Base-by-base conservation (phyloP, 257 asterid species). In the Craterostigma plantagineum region DNA sequence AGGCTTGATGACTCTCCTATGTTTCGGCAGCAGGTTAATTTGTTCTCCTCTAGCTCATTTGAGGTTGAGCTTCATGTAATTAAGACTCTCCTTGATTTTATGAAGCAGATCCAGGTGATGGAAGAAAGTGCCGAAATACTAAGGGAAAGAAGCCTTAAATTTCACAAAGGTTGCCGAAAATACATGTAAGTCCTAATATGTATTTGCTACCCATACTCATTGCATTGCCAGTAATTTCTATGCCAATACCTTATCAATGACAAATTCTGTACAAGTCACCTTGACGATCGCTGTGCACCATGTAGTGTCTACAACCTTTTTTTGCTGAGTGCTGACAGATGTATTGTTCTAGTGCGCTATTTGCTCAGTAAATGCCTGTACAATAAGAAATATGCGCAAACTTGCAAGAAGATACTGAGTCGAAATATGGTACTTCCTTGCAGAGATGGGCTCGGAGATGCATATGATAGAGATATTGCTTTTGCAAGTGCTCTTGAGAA, bases 401-500 rank as follows among this genome's bases (percentile, higher is more conserved):
- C 30, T 15, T 18, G 18, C 33, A 54, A 11, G 16, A 30, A 27
- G 34, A 18, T 0, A 10, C 35, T 35, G 14, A 35, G 18, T 44
- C 46, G 14, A 45, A 42, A 38, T 33, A 63, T 56, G 61, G 53
- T 61, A 46, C 53, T 56, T 38, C 59, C 64, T 55, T 62, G 37
- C 73, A 90, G 98, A 34, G 98, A 83, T 57, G 98, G 98, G 60
- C 94, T 83, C 58, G 95, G 91, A 55, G 98, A 90, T 62, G 86
- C 91, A 66, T 79, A 72, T 48, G 94, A 79, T 42, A 76, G 74
- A 68, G 94, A 90, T 57, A 66, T 79, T 64, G 79, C 86, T 56
- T 90, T 90, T 64, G 92, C 98, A 47, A 63, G 72, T 65, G 59
- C 92, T 11, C 80, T 90, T 41, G 95, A 83, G 67, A 72, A 60